Base-by-base conservation (phyloP, 805 yeast species). In the Starmerella ratchasimensis region DNA sequence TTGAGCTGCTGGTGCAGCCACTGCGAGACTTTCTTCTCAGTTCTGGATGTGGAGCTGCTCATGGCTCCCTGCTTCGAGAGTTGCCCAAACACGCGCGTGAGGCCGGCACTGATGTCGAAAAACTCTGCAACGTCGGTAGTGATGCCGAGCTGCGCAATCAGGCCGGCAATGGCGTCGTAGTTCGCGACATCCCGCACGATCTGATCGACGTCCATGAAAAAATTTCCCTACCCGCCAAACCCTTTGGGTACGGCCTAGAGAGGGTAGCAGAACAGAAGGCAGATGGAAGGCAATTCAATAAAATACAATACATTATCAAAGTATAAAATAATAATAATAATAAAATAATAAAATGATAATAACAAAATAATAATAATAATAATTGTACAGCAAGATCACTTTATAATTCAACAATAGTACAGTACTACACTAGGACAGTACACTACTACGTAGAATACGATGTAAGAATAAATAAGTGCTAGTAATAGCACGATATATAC, bases 11-110 rank as follows among this genome's bases (percentile, higher is more conserved):
- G 44, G 6, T 28, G 17, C 14, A 50, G 47, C 50, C 56, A 46
- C 77, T 56, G 34, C 80, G 17, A 60, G 57, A 27, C 67, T 67
- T 58, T 80, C 80, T 38, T 69, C 66, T 34, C 69, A 66, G 38
- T 63, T 62, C 27, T 81, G 55, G 88, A 93, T 63, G 45, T 35
- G 3, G 49, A 28, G n/a, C 38, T 44, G 3, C 51, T 51, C 28
- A 77, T 52, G 15, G 57, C 52, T 0, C 67, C 68, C 3, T 63
- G 56, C 31, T 63, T 56, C 27, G 71, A 58, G 21, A 76, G 54
- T 26, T 57, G 52, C 39, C 68, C 69, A 52, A 77, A 79, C 8
- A 66, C 51, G 44, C 65, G 61, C 44, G 57, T 61, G 28, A 77
- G 44, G 1, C 62, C 52, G 16, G 70, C 42, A 5, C 54, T 38